Percentiles rank a stretch among this genome's conserved stretches.
phyloP scores from a whole-genome alignment of 2,329 filamentous ascomycete species.

The Exophiala sp. region DNA sequence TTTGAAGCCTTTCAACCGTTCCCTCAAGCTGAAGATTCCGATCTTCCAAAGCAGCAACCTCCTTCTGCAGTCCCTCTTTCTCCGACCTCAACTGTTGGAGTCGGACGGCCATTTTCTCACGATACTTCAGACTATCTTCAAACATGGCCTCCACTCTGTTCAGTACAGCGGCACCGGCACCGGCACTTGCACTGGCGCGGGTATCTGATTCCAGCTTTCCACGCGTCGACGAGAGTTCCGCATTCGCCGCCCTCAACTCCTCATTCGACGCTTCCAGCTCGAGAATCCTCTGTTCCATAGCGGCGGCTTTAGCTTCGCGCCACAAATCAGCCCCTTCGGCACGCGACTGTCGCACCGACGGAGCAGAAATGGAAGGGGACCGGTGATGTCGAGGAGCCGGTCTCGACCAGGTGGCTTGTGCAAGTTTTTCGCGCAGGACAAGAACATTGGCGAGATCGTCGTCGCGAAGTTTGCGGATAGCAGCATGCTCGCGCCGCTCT shows the following conservation, averaged over 20 bases:
- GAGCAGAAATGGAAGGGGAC: conserved; percentile 13
- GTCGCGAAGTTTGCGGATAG: conserved; percentile 38
- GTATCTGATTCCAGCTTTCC: no score
- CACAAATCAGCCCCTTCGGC: conserved; percentile 37
- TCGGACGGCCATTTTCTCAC: conserved; percentile 36
- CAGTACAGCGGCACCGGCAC: background rate
- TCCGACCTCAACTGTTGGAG: conserved; percentile 37
- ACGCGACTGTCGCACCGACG: conserved; percentile 25
- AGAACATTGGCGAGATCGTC: conserved; percentile 41
- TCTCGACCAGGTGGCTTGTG: conserved; percentile 34
- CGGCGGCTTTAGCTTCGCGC: conserved; percentile 38
- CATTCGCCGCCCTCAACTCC: conserved; percentile 33
- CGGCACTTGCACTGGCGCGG: background rate
- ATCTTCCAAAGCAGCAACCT: conserved; percentile 38
- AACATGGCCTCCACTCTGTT: conserved; percentile 35
- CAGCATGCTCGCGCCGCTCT: conserved; percentile 37
- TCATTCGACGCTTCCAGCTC: conserved; percentile 40
- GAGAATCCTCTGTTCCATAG: conserved; percentile 40
- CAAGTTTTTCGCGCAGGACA: conserved; percentile 36
- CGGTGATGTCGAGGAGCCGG: conserved; percentile 20
- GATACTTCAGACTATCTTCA: conserved; percentile 37
- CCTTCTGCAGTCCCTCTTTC: conserved; percentile 38
- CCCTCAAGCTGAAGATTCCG: conserved; percentile 36
- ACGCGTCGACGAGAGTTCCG: background rate
- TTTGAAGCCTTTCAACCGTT: conserved; percentile 42